Conservation (phyloP, 495 filamentous ascomycete genomes). For the Penicillium fimorum region DNA sequence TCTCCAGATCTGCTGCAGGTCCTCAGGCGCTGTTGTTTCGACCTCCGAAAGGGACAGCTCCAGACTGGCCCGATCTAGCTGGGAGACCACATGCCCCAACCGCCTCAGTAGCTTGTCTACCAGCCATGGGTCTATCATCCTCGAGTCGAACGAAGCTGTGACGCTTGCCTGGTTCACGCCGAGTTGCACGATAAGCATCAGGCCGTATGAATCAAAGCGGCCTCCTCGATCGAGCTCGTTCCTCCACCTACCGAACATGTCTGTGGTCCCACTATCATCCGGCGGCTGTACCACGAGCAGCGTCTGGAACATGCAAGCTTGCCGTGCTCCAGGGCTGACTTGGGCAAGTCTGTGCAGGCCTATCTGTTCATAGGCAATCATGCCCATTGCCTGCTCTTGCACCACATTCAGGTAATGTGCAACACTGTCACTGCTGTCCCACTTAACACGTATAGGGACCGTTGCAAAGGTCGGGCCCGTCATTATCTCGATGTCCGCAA, state of each 20-base stretch:
- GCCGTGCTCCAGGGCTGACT: conserved; percentile 45
- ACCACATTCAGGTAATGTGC: not conserved
- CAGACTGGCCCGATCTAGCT: not conserved
- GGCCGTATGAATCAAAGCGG: not conserved
- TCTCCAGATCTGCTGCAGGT: not conserved
- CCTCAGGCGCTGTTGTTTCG: not conserved
- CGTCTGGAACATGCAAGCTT: conserved; percentile 53
- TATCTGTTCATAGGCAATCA: conserved; percentile 23
- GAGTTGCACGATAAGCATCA: not conserved
- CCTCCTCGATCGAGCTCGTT: too few relatives aligned
- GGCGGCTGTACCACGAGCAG: conserved; percentile 47
- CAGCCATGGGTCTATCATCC: not conserved
- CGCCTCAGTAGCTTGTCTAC: not conserved
- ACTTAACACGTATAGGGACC: too few relatives aligned
- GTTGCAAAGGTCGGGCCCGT: not conserved
- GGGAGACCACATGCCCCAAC: not conserved
- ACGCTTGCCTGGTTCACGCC: not conserved
- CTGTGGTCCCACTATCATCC: conserved; percentile 30
- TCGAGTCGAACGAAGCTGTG: not conserved
- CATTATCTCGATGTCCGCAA: not conserved
- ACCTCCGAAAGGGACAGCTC: not conserved
- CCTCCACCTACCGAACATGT: not conserved
- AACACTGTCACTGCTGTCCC: too few relatives aligned
- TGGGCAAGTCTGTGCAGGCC: conserved; percentile 47
- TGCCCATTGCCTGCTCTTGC: not conserved